Conservation (phyloP, 805 yeast species). For the Pichia pseudocactophila region DNA sequence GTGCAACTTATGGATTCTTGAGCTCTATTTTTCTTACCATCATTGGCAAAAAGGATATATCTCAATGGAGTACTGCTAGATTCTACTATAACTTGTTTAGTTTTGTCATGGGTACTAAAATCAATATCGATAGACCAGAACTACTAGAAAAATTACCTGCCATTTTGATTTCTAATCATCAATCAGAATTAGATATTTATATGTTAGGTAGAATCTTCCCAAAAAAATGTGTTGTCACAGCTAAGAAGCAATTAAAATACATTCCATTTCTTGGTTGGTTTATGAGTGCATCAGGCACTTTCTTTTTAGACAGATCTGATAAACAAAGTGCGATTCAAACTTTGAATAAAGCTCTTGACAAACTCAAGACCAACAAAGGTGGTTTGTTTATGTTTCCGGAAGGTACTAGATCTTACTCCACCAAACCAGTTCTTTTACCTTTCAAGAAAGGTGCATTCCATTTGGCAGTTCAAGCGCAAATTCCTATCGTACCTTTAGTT, state of each 20-base stretch:
- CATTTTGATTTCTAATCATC: constrained; percentile 80
- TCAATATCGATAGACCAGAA: constrained; percentile 61
- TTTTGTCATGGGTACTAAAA: constrained; percentile 55
- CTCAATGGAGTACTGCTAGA: constrained; percentile 87
- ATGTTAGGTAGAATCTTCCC: constrained; percentile 81
- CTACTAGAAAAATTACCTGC: constrained; percentile 58
- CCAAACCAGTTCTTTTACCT: constrained; percentile 63
- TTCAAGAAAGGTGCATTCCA: constrained; percentile 98
- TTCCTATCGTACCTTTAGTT: constrained; percentile 84
- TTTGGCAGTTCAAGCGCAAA: constrained; percentile 83
- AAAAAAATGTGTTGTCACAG: constrained; percentile 82
- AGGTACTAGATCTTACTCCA: constrained; percentile 84
- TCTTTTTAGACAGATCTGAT: constrained; percentile 78
- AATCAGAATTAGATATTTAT: constrained; percentile 77
- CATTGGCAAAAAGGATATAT: constrained; percentile 65
- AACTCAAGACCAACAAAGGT: constrained; percentile 54
- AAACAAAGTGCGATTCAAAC: constrained; percentile 69
- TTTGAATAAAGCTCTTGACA: constrained; percentile 57
- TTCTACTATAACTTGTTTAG: constrained; percentile 62
- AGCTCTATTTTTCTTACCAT: constrained; percentile 62
- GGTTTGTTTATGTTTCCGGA: constrained; percentile 91
- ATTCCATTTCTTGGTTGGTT: constrained; percentile 96
- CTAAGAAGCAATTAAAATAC: constrained; percentile 74
- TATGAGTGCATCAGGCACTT: constrained; percentile 84
- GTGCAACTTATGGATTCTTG: constrained; percentile 69